phyloP scores from a whole-genome alignment of 2,329 filamentous ascomycete genomes.

The Plectosphaerella sp. region DNA sequence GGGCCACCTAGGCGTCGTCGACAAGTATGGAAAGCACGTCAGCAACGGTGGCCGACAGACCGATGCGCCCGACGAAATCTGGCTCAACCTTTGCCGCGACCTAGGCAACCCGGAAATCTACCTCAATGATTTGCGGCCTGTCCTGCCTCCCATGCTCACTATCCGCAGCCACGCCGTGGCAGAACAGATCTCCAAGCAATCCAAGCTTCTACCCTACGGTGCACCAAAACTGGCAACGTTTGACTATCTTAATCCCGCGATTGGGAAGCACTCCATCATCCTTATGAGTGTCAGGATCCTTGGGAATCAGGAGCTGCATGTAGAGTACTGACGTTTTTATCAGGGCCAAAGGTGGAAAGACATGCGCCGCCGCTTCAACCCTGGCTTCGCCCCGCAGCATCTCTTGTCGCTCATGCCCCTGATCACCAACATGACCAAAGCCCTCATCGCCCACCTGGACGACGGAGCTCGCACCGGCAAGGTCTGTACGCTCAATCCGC shows the following conservation, averaged over 20 bases:
- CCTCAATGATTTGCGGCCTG: constrained; percentile 28
- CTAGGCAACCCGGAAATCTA: constrained; percentile 26
- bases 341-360: constrained; percentile 14
- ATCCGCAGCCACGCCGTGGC: constrained; percentile 27
- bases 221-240: constrained; percentile 25
- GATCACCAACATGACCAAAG: constrained; percentile 27
- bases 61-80: constrained; percentile 12
- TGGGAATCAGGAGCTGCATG: too few species aligned
- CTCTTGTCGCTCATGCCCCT: constrained; percentile 28
- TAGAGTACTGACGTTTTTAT: background rate
- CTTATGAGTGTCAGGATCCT: background rate
- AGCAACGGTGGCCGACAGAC: too few species aligned
- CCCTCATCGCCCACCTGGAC: constrained; percentile 18
- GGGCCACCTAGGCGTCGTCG: constrained; percentile 5
- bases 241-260: constrained; percentile 15
- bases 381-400: constrained; percentile 32
- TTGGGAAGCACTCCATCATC: constrained; percentile 14
- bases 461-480: constrained; percentile 3
- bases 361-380: constrained; percentile 27
- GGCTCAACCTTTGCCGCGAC: constrained; percentile 19
- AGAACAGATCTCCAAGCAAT: constrained; percentile 29
- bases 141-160: constrained; percentile 23
- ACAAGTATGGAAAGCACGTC: background rate
- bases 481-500: constrained; percentile 13
- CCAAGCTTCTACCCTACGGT: constrained; percentile 24